phyloP scores from a whole-genome alignment of 208 protist genomes.

The Trypanosoma scelopori region DNA sequence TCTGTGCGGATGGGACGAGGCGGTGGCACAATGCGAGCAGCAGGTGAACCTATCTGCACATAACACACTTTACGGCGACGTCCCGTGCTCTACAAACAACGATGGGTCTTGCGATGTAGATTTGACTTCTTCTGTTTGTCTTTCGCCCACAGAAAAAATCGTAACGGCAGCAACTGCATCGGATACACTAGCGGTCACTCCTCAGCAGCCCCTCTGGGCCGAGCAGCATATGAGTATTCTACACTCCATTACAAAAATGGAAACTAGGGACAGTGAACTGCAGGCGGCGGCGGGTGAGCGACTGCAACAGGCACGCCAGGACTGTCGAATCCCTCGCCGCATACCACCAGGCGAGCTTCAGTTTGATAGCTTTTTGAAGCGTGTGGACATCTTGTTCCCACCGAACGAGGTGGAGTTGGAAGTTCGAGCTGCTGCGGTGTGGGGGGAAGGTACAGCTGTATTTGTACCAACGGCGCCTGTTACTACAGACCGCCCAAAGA shows the following conservation, averaged over 20 bases:
- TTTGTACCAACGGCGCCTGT: constrained; percentile 6
- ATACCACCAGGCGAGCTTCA: constrained; percentile 32
- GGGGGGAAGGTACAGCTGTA: constrained; percentile 12
- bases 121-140: background rate
- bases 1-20: constrained; percentile 37
- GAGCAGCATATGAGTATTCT: constrained; percentile 27
- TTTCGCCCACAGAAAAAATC: background rate
- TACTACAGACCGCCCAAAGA: background rate
- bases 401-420: constrained; percentile 29
- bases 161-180: background rate
- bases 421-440: constrained; percentile 1
- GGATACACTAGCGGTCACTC: background rate
- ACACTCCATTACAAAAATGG: constrained; percentile 38
- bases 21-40: constrained; percentile 21
- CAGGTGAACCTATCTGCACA: background rate
- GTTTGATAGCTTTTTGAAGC: constrained; percentile 51
- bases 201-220: background rate
- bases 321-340: background rate
- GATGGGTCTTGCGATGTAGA: background rate
- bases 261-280: constrained; percentile 33
- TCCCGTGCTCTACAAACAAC: background rate
- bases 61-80: background rate
- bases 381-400: constrained; percentile 42
- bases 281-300: constrained; percentile 9
- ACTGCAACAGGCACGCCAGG: constrained; percentile 16